A percentile compares a stretch with the other conserved stretches of the same genome.
Evolutionary conservation across 306 rosid species (phyloP).

Genomic region (Vigna reflexopilosa): DNA sequence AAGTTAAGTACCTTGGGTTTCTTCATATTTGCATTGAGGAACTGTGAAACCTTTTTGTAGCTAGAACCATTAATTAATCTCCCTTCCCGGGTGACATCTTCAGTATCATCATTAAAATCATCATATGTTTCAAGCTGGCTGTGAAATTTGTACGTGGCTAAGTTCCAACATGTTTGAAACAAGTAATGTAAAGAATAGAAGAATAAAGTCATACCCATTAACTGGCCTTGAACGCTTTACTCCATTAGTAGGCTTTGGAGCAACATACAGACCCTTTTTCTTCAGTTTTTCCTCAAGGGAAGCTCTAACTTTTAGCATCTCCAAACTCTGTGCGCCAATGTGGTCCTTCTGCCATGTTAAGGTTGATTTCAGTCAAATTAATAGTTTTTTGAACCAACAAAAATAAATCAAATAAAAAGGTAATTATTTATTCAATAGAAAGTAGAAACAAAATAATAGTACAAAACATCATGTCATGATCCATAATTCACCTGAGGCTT

Average conservation of each 20-base stretch:
- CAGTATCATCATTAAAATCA: conserved; percentile 81
- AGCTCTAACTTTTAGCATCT: conserved; percentile 85
- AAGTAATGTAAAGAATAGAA: conserved; percentile 19
- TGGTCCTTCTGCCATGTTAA: conserved; percentile 62
- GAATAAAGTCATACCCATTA: conserved; percentile 66
- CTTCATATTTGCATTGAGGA: conserved; percentile 51
- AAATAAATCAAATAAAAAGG: conserved; percentile 26
- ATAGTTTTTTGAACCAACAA: conserved; percentile 15
- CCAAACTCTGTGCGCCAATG: conserved; percentile 71
- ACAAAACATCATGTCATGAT: conserved; percentile 22
- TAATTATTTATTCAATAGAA: neutral
- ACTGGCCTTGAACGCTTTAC: conserved; percentile 61
- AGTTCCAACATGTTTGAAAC: conserved; percentile 40
- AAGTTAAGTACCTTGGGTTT: conserved; percentile 66
- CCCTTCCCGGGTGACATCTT: conserved; percentile 45
- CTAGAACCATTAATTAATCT: conserved; percentile 49
- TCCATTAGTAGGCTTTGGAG: conserved; percentile 59
- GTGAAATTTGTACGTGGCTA: conserved; percentile 40
- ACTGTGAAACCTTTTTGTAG: conserved; percentile 54
- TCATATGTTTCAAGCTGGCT: conserved; percentile 78
- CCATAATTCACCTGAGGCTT: conserved; percentile 65
- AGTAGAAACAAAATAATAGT: conserved; percentile 1
- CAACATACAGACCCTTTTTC: conserved; percentile 63
- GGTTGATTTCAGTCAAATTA: conserved; percentile 42
- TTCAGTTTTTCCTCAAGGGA: conserved; percentile 81